Evolutionary conservation across 208 protist species (phyloP), one percentile per base, ranked within the genome.

Genomic region (Naegleria fowleri): DNA sequence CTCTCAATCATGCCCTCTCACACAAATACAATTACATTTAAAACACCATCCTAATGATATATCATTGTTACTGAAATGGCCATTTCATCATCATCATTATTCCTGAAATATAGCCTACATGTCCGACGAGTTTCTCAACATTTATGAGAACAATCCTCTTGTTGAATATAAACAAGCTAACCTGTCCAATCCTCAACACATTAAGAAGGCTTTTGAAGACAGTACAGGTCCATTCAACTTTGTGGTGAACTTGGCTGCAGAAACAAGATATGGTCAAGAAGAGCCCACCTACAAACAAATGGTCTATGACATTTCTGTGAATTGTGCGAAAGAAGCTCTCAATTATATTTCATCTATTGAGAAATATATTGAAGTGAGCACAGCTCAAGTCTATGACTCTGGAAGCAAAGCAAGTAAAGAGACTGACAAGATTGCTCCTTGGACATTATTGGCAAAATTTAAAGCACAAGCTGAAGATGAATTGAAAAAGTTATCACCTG

Each of bases 331-430:
- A 29, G 94, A 93, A 52, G 97, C 96, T 9, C 92, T 92, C 40
- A 92, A 94, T 83, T 41, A 88, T 13, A 29, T 88, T 29, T 90
- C 33, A 58, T 93, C 93, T 39, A 94, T 95, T 76, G 92, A 95
- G 41, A 92, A 93, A 43, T 98, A 97, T 92, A 92, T 98, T 48
- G 94, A 98, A 86, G 92, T 98, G 19, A 97, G 95, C 38, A 97
- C 96, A n/a, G 95, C 96, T 40, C 95, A 97, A 92, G 94, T 98
- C 2, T 98, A 98, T 90, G 94, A 95, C 19, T 87, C 91, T n/a
- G 90, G 88, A 40, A 86, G 94, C 76, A 97, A 97, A 59, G 79
- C 94, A 29, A 59, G 43, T 6, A 91, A 92, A n/a, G 96, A 97
- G 92, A 87, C 89, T 51, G 88, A 67, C 39, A 96, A 94, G 40